phyloP scores from a whole-genome alignment of 2,329 filamentous ascomycete genomes.

The Dactylellina cionopaga region DNA sequence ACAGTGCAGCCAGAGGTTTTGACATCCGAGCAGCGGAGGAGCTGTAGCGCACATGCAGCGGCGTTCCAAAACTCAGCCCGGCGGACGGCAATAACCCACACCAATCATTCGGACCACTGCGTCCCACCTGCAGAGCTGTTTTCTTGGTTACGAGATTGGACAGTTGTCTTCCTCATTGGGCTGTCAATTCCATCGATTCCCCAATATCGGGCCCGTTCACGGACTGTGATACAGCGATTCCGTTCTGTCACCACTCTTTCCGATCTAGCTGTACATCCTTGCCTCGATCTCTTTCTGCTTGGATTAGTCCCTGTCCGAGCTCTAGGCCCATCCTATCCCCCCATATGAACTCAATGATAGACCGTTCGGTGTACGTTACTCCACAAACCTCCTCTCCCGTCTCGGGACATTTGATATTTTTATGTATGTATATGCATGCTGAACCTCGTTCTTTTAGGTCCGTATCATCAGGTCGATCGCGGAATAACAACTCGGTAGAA shows the following conservation, averaged over 20 bases:
- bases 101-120: slow-evolving; percentile 49
- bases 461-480: slow-evolving; percentile 50
- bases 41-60: slow-evolving; percentile 52
- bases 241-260: slow-evolving; percentile 41
- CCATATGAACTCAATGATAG: slow-evolving; percentile 49
- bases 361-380: slow-evolving; percentile 49
- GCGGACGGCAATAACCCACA: slow-evolving; percentile 53
- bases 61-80: slow-evolving; percentile 49
- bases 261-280: slow-evolving; percentile 51
- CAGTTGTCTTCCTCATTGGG: slow-evolving; percentile 53
- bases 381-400: slow-evolving; percentile 28
- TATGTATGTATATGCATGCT: slow-evolving; percentile 6
- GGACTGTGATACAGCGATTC: slow-evolving; percentile 46
- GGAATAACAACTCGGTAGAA: slow-evolving; percentile 50
- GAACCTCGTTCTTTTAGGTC: slow-evolving; percentile 30
- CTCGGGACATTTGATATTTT: slow-evolving; percentile 16
- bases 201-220: slow-evolving; percentile 34
- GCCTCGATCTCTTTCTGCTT: slow-evolving; percentile 29
- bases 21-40: slow-evolving; percentile 17
- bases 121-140: slow-evolving; percentile 40
- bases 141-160: slow-evolving; percentile 53
- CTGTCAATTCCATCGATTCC: slow-evolving; percentile 35
- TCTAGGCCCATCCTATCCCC: slow-evolving; percentile 24
- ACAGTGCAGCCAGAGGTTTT: slow-evolving; percentile 21
- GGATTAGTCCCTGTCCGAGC: slow-evolving; percentile 35